Conservation (phyloP, 2,329 filamentous ascomycete genomes). For the Cercospora sesami region DNA sequence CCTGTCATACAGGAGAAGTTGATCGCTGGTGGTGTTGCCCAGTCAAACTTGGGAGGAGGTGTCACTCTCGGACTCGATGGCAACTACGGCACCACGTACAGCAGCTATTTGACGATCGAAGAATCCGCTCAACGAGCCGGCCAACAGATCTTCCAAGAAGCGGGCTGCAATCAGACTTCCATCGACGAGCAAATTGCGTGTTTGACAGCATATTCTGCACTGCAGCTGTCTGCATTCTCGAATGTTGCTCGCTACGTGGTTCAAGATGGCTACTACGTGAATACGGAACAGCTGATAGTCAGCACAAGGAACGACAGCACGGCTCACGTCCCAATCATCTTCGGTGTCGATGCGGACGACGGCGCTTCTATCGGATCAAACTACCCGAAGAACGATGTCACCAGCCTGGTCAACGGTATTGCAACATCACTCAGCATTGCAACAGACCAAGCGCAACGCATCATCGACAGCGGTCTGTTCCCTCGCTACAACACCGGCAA, state of each 20-base stretch:
- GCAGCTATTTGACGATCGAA: slow-evolving; percentile 58
- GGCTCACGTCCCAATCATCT: slow-evolving; percentile 57
- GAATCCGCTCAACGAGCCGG: slow-evolving; percentile 54
- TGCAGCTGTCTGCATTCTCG: slow-evolving; percentile 43
- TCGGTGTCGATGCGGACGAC: slow-evolving; percentile 57
- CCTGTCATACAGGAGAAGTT: slow-evolving; percentile 47
- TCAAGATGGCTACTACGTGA: slow-evolving; percentile 59
- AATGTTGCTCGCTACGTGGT: slow-evolving; percentile 56
- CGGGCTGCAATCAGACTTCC: slow-evolving; percentile 53
- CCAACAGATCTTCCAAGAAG: slow-evolving; percentile 52
- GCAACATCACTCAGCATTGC: slow-evolving; percentile 50
- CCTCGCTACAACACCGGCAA: slow-evolving; percentile 53
- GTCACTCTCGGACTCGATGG: slow-evolving; percentile 56
- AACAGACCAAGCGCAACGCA: slow-evolving; percentile 40
- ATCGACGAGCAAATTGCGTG: slow-evolving; percentile 55
- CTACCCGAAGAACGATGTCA: slow-evolving; percentile 49
- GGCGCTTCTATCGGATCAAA: slow-evolving; percentile 54
- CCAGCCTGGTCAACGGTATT: slow-evolving; percentile 47
- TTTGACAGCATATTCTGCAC: slow-evolving; percentile 51
- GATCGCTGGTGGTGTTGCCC: slow-evolving; percentile 50
- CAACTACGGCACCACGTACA: slow-evolving; percentile 61
- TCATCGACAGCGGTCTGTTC: slow-evolving; percentile 52
- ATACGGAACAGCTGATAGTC: slow-evolving; percentile 52
- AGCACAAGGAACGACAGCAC: slow-evolving; percentile 46
- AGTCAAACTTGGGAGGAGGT: slow-evolving; percentile 58